Conservation (phyloP, 768 basidiomycete genomes). For the Lactifluus volemus region DNA sequence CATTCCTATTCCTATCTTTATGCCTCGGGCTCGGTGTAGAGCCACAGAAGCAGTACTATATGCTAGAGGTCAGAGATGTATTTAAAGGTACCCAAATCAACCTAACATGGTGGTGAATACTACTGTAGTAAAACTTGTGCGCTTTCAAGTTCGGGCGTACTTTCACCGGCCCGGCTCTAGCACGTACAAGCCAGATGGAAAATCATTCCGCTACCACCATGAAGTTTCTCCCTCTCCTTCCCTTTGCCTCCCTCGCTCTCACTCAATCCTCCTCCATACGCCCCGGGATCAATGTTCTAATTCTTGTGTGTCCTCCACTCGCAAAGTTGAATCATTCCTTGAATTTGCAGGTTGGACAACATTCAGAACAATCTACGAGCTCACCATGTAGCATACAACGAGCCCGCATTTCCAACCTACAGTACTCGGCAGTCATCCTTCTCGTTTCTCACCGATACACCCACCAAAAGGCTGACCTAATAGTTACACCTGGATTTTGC, state of each 20-base stretch:
- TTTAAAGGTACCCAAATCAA: too few relatives aligned
- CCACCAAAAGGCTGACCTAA: constrained; percentile 34
- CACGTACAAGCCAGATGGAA: too few relatives aligned
- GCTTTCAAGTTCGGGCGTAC: too few relatives aligned
- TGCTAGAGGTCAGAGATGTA: too few relatives aligned
- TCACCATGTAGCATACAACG: background rate
- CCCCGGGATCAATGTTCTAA: constrained; percentile 21
- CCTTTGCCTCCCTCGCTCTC: constrained; percentile 39
- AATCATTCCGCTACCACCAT: constrained; percentile 31
- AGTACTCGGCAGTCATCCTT: too few relatives aligned
- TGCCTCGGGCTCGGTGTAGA: too few relatives aligned
- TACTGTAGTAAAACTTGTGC: too few relatives aligned
- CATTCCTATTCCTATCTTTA: too few relatives aligned
- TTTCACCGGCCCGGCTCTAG: too few relatives aligned
- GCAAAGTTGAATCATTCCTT: constrained; percentile 78
- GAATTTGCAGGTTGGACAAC: constrained; percentile 63
- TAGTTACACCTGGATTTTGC: constrained; percentile 68
- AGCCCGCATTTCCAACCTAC: too few relatives aligned
- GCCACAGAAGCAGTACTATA: too few relatives aligned
- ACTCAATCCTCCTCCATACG: constrained; percentile 26
- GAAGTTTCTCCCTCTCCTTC: constrained; percentile 44
- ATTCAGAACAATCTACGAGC: background rate
- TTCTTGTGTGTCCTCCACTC: constrained; percentile 86
- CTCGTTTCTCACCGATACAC: constrained; percentile 34
- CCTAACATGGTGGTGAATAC: too few relatives aligned